Percentiles rank a stretch among this genome's conserved stretches.
These are phyloP conservation scores for Spencermartinsiella europaea DNA, from an alignment of 805 yeast genomes.

Conservation along the genomic window DNA sequence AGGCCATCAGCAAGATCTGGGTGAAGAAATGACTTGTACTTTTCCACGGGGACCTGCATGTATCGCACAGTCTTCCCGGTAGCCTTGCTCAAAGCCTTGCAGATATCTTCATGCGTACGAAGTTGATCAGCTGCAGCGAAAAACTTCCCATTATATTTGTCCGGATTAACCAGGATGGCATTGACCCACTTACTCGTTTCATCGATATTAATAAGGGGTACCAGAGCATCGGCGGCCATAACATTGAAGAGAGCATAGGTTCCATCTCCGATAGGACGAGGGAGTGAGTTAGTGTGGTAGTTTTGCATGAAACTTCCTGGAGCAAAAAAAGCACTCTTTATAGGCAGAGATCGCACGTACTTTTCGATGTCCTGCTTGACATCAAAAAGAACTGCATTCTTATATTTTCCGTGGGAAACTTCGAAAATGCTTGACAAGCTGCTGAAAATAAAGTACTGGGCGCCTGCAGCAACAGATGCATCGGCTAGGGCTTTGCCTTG, in stretches of 20 bases:
- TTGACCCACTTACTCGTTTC: conserved; percentile 5
- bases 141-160: conserved; percentile 3
- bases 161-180: conserved; percentile 8
- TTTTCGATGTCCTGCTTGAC: conserved; percentile 5
- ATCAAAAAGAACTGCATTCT: conserved; percentile 1
- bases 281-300: neutral
- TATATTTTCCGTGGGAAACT: conserved; percentile 3
- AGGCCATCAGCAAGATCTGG: conserved; percentile 1
- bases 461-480: conserved; percentile 7
- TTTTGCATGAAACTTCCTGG: conserved; percentile 9
- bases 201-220: conserved; percentile 5
- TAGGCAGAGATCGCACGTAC: conserved; percentile 5
- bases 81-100: neutral
- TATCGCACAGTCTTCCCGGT: conserved; percentile 8
- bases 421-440: neutral
- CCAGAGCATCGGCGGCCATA: neutral
- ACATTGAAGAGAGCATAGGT: conserved; percentile 1
- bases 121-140: conserved; percentile 1
- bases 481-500: conserved; percentile 7
- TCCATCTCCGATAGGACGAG: conserved; percentile 10
- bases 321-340: conserved; percentile 7
- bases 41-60: conserved; percentile 5
- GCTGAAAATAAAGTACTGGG: conserved; percentile 5
- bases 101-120: neutral
- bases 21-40: neutral